These are phyloP conservation scores for Casuarina glauca DNA, from an alignment of 306 rosid species.

Conservation along the genomic window DNA sequence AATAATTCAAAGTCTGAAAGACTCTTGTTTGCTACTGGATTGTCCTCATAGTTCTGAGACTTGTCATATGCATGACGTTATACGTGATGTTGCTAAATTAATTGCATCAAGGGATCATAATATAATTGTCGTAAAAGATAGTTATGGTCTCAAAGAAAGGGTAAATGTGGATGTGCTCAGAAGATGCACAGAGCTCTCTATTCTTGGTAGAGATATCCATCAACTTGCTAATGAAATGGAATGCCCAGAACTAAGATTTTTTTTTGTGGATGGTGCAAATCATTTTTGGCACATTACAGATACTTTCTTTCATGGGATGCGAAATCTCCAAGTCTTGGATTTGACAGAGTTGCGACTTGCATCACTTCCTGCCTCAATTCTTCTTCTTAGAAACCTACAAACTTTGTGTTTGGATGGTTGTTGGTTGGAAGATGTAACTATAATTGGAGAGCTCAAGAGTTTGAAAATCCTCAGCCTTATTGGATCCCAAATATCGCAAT, in stretches of 20 bases:
- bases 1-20: neutral
- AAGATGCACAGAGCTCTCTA: neutral
- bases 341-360: neutral
- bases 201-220: neutral
- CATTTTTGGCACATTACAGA: neutral
- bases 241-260: neutral
- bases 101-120: constrained; percentile 4
- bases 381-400: constrained; percentile 1
- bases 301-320: neutral
- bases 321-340: constrained; percentile 5
- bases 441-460: neutral
- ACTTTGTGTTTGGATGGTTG: neutral
- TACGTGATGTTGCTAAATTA: constrained; percentile 7
- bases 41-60: rapidly evolving
- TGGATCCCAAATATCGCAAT: neutral
- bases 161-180: neutral
- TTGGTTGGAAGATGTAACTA: neutral
- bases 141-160: neutral
- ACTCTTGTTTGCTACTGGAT: neutral
- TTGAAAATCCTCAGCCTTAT: neutral
- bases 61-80: constrained; percentile 9
- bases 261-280: neutral
- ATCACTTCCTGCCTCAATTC: neutral
- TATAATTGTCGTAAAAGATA: rapidly evolving
- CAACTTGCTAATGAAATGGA: neutral